These are phyloP conservation scores for Aechmea fasciata DNA, from an alignment of 176 grass and related monocot species.

Conservation along the genomic window DNA sequence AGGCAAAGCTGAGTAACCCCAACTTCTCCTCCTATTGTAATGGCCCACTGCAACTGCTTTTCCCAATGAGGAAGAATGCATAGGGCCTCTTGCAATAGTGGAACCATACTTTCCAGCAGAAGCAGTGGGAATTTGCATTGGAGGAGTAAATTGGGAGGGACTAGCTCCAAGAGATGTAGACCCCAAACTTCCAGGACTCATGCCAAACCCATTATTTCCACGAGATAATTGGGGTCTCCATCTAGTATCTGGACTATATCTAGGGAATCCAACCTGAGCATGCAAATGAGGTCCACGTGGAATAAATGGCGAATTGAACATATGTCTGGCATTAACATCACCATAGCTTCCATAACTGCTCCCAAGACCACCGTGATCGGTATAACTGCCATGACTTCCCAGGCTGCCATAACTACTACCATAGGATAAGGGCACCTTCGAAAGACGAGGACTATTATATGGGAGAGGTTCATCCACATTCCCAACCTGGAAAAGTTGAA, in stretches of 20 bases:
- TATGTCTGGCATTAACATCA: conserved; percentile 41
- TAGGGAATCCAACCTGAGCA: conserved; percentile 72
- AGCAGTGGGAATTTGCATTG: conserved; percentile 61
- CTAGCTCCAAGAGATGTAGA: conserved; percentile 84
- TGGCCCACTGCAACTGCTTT: conserved; percentile 70
- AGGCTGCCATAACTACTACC: conserved; percentile 87
- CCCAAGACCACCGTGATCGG: conserved; percentile 47
- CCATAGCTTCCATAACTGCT: conserved; percentile 87
- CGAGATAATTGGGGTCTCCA: conserved; percentile 55
- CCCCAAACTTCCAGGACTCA: conserved; percentile 65
- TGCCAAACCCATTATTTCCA: conserved; percentile 46
- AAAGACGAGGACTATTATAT: conserved; percentile 44
- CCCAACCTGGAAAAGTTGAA: conserved; percentile 53
- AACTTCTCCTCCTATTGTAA: conserved; percentile 71
- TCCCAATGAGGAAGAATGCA: conserved; percentile 49
- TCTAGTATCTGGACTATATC: conserved; percentile 81
- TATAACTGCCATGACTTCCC: conserved; percentile 73
- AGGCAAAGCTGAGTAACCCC: conserved; percentile 46
- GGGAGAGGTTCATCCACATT: conserved; percentile 45
- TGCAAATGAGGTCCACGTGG: conserved; percentile 71
- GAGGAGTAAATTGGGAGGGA: conserved; percentile 90
- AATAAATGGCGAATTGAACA: conserved; percentile 58
- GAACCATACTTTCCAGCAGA: conserved; percentile 13
- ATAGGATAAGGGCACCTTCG: conserved; percentile 66
- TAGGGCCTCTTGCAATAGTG: conserved; percentile 31